phyloP scores from a whole-genome alignment of 176 grass and related monocot species.

The Hyparrhenia diplandra region DNA sequence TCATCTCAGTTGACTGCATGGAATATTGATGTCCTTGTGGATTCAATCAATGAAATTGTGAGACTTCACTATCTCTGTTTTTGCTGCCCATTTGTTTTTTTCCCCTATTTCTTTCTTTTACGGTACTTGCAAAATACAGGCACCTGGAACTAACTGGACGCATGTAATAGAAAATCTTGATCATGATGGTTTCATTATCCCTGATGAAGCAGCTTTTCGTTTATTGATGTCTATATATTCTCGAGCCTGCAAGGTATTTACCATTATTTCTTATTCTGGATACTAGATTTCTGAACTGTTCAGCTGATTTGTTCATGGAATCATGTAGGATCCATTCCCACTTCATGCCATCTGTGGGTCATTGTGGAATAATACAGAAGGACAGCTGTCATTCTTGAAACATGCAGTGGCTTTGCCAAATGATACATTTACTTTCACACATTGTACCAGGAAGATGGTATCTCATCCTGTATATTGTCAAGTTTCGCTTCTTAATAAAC shows the following conservation, averaged over 20 bases:
- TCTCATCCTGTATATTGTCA: constrained; percentile 1
- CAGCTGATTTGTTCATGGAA: constrained; percentile 31
- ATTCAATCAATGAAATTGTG: constrained; percentile 87
- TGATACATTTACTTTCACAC: constrained; percentile 77
- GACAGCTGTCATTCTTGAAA: constrained; percentile 85
- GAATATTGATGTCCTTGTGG: constrained; percentile 82
- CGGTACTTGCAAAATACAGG: constrained; percentile 46
- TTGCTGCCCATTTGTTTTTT: background rate
- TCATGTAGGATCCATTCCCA: constrained; percentile 79
- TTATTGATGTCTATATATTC: constrained; percentile 81
- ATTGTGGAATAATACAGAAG: constrained; percentile 93
- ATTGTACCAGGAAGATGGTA: constrained; percentile 68
- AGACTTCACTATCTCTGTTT: constrained; percentile 35
- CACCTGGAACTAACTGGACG: constrained; percentile 76
- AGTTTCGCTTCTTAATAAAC: background rate
- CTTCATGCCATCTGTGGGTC: constrained; percentile 83
- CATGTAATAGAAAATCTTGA: constrained; percentile 90
- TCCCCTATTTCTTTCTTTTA: background rate
- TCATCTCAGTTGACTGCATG: constrained; percentile 52
- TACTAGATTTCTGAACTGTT: background rate
- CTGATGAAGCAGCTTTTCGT: constrained; percentile 78
- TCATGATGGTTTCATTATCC: constrained; percentile 86
- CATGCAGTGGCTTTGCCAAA: constrained; percentile 55
- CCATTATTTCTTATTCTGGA: background rate
- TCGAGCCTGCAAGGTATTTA: constrained; percentile 71